Evolutionary conservation across 2,329 filamentous ascomycete species (phyloP).

Genomic region (Aspergillus sojae): DNA sequence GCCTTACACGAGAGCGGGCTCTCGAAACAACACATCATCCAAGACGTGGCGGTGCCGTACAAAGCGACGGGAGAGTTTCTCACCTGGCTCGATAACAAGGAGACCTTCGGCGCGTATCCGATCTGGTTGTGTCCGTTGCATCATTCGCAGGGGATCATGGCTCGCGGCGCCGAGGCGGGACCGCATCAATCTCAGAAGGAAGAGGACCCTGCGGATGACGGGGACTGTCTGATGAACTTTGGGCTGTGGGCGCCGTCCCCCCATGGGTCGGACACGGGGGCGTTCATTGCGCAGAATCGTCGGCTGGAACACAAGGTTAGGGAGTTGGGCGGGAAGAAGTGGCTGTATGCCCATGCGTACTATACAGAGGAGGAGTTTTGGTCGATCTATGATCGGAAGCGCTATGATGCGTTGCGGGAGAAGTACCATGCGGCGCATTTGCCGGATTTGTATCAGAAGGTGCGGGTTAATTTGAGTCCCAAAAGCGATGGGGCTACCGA

Average conservation of each 20-base stretch:
- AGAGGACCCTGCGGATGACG: slow-evolving; percentile 29
- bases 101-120: slow-evolving; percentile 53
- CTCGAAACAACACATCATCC: slow-evolving; percentile 58
- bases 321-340: slow-evolving; percentile 76
- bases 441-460: slow-evolving; percentile 26
- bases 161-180: not conserved
- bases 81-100: slow-evolving; percentile 45
- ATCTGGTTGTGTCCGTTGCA: slow-evolving; percentile 61
- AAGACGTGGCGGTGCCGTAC: slow-evolving; percentile 62
- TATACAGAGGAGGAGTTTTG: slow-evolving; percentile 64
- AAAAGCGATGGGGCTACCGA: not conserved
- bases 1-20: slow-evolving; percentile 60
- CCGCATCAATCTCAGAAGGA: not conserved
- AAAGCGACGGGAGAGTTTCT: slow-evolving; percentile 53
- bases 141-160: slow-evolving; percentile 12
- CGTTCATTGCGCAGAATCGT: slow-evolving; percentile 70
- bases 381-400: slow-evolving; percentile 42
- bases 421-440: slow-evolving; percentile 40
- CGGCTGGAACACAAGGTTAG: slow-evolving; percentile 70
- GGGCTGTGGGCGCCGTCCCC: slow-evolving; percentile 76
- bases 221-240: slow-evolving; percentile 52
- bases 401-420: slow-evolving; percentile 40
- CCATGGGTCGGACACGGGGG: slow-evolving; percentile 46
- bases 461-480: slow-evolving; percentile 12
- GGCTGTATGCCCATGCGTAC: slow-evolving; percentile 85